Percentiles rank a stretch among this genome's conserved stretches.
Conservation (phyloP, 495 filamentous ascomycete genomes). For the Tricharina praecox region DNA sequence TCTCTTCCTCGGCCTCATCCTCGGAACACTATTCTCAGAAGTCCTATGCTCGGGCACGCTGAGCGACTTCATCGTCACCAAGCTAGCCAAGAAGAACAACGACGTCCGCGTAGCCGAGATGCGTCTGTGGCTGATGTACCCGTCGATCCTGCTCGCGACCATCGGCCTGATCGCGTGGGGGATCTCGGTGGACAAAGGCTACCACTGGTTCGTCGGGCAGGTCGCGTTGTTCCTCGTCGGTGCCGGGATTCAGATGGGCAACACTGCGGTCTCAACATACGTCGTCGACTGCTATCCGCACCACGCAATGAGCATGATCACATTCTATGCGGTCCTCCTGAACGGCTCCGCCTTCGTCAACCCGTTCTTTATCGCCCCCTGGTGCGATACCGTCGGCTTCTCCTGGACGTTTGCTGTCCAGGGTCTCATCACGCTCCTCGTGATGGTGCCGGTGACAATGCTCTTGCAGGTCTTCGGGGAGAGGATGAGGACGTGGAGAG, state of each 20-base stretch:
- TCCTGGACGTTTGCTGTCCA: conserved; percentile 43
- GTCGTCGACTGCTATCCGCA: conserved; percentile 43
- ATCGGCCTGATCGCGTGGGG: conserved; percentile 39
- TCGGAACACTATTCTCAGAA: conserved; percentile 41
- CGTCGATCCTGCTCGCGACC: conserved; percentile 35
- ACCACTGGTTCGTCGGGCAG: conserved; percentile 46
- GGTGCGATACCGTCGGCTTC: conserved; percentile 36
- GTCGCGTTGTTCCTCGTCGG: conserved; percentile 41
- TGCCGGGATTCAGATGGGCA: conserved; percentile 45
- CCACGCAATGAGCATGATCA: conserved; percentile 42
- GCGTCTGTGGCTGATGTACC: conserved; percentile 43
- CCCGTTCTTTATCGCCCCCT: conserved; percentile 42
- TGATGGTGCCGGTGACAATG: conserved; percentile 31
- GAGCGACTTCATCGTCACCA: conserved; percentile 37
- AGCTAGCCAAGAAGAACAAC: conserved; percentile 33
- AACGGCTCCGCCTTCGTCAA: conserved; percentile 34
- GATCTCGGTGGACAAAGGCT: conserved; percentile 37
- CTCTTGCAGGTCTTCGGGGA: conserved; percentile 34
- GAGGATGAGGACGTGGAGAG: conserved; percentile 15
- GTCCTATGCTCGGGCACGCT: conserved; percentile 38
- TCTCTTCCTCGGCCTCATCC: conserved; percentile 39
- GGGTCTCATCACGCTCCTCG: conserved; percentile 34
- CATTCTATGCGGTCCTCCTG: conserved; percentile 45
- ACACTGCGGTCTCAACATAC: conserved; percentile 39
- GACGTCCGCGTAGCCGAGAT: conserved; percentile 38